These are phyloP conservation scores for Lotus japonicus DNA, from an alignment of 306 rosid species.

Conservation along the genomic window DNA sequence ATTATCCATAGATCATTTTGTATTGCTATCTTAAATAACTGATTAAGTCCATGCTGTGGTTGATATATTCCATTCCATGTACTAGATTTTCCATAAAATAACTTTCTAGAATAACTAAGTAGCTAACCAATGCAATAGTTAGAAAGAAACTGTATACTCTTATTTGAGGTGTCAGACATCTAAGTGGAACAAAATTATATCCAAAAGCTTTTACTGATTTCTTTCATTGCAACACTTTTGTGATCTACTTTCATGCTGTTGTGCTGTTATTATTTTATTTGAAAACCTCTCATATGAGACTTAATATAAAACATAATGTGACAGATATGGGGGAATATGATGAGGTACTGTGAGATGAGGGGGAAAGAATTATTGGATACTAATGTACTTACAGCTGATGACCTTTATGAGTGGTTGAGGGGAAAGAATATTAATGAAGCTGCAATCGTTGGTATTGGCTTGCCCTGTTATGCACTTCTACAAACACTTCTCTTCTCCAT, in stretches of 20 bases:
- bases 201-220: neutral
- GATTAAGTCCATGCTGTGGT: neutral
- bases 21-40: neutral
- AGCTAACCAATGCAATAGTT: neutral
- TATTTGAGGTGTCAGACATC: too few species aligned
- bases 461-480: slow-evolving; percentile 71
- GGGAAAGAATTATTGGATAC: slow-evolving; percentile 72
- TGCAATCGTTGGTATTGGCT: slow-evolving; percentile 49
- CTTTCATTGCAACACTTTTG: slow-evolving; percentile 5
- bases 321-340: slow-evolving; percentile 73
- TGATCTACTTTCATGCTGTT: neutral
- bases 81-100: neutral
- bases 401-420: slow-evolving; percentile 56
- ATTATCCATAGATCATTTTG: neutral
- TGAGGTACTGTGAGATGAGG: slow-evolving; percentile 57
- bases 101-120: too few species aligned
- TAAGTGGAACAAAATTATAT: too few species aligned
- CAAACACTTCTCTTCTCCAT: slow-evolving; percentile 59
- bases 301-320: neutral
- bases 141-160: neutral
- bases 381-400: slow-evolving; percentile 36
- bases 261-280: neutral
- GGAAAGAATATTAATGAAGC: slow-evolving; percentile 46
- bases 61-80: neutral
- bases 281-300: neutral